Percentiles rank a stretch among this genome's conserved stretches.
These are phyloP conservation scores for Symbiodinium pilosum DNA, from an alignment of 73 alveolate genomes.

Conservation along the genomic window DNA sequence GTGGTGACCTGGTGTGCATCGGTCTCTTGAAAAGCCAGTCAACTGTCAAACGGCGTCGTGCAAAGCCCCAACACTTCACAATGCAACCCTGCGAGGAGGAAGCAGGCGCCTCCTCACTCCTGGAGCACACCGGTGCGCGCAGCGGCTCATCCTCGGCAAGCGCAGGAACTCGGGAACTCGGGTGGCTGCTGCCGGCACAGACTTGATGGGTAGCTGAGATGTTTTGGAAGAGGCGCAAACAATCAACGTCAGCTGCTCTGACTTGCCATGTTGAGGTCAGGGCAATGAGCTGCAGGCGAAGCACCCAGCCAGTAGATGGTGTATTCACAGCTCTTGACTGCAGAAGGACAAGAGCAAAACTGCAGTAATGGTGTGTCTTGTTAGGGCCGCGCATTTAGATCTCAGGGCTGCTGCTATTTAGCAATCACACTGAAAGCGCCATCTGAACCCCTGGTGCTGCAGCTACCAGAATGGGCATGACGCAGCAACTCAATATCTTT, in stretches of 20 bases:
- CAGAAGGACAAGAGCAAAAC: not conserved
- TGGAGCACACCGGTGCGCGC: constrained; percentile 40
- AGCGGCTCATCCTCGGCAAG: constrained; percentile 54
- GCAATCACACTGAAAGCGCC: too few species aligned
- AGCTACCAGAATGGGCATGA: too few species aligned
- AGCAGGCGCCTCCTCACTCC: constrained; percentile 72
- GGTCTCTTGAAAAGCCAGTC: too few species aligned
- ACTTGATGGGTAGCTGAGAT: too few species aligned
- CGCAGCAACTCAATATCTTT: too few species aligned
- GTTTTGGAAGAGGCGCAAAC: not conserved
- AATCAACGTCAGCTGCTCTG: not conserved
- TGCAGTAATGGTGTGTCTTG: too few species aligned
- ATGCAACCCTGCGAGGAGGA: not conserved
- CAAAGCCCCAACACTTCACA: not conserved
- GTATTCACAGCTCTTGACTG: constrained; percentile 43
- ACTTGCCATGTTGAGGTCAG: not conserved
- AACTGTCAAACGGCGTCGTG: too few species aligned
- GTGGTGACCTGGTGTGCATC: constrained; percentile 29
- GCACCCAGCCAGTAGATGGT: constrained; percentile 84
- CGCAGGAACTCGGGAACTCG: not conserved
- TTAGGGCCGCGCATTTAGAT: too few species aligned
- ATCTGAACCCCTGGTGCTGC: too few species aligned
- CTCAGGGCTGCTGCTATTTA: too few species aligned
- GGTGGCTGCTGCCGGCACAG: too few species aligned
- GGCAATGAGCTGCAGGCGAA: constrained; percentile 63